These are phyloP conservation scores for Plasmopara muralis DNA, from an alignment of 352 stramenopile genomes.

Conservation along the genomic window DNA sequence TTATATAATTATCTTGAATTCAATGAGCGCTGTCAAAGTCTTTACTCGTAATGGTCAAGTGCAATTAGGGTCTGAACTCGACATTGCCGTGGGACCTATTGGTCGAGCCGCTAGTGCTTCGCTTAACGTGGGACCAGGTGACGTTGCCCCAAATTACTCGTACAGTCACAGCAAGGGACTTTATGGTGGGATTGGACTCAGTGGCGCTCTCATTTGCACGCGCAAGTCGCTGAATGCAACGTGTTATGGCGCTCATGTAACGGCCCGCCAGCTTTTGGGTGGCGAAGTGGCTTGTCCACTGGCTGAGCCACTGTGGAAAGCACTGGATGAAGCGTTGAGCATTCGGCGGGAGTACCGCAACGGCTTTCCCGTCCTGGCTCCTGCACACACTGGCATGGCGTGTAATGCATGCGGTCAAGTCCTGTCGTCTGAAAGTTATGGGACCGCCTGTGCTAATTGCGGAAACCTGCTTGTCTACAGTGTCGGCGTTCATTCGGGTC, in stretches of 20 bases:
- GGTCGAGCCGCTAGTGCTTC: constrained; percentile 57
- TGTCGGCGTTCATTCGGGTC: constrained; percentile 58
- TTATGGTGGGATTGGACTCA: constrained; percentile 66
- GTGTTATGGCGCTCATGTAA: constrained; percentile 58
- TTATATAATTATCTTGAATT: constrained; percentile 80
- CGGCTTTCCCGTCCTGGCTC: constrained; percentile 47
- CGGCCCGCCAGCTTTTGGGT: constrained; percentile 54
- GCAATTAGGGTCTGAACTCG: constrained; percentile 65
- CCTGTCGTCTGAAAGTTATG: constrained; percentile 37
- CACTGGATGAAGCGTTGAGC: constrained; percentile 52
- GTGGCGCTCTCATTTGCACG: constrained; percentile 63
- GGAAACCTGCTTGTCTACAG: constrained; percentile 67
- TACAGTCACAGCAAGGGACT: constrained; percentile 74
- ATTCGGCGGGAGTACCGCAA: constrained; percentile 60
- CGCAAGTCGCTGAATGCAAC: constrained; percentile 70
- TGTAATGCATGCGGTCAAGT: constrained; percentile 53
- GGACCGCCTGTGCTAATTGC: constrained; percentile 38
- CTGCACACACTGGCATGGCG: constrained; percentile 34
- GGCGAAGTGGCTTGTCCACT: constrained; percentile 59
- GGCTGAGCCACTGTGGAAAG: constrained; percentile 55
- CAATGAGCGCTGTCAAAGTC: constrained; percentile 63
- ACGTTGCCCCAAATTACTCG: constrained; percentile 71
- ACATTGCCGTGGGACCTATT: constrained; percentile 63
- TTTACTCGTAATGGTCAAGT: constrained; percentile 75
- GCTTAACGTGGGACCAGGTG: constrained; percentile 50